Evolutionary conservation across 441 rosid species (phyloP), one percentile per base, ranked within the genome.

Genomic region (Populus hybrid): DNA sequence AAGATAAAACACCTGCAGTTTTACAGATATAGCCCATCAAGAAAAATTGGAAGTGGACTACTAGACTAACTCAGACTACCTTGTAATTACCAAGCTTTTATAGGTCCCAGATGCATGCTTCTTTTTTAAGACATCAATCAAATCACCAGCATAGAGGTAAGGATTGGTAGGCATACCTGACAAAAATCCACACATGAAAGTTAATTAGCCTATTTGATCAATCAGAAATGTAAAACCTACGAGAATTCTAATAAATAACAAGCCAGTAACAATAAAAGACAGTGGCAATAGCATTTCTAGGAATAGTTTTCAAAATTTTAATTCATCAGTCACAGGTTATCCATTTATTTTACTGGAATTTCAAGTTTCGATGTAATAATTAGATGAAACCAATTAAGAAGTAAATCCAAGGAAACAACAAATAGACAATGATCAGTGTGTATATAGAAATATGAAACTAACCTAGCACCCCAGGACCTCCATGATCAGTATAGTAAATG

Each of bases 401-500:
- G 32, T 30, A 30, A 42, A 42, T 42, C 14, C 50, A 30, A 67
- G 7, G 18, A 67, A 53, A 53, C 19, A 53, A 53, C 3, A 53
- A 53, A 6, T 53, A 50, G 2, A 18, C 61, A 5, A 2, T 18
- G 21, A 53, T 53, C n/a, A 50, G 32, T 16, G 2, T 5, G 68
- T 26, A 61, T 50, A 14, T 23, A 9, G 70, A 61, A 21, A 19
- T 30, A 36, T 34, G 53, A 19, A 80, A 88, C 98, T 83, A 77
- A 96, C 99, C 99, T 6, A 94, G 92, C 75, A 96, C 92, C 66
- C 98, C 99, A 42, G 99, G 96, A 81, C 98, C 98, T 14, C 99
- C 99, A 79, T 96, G 99, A 78, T 96, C 99, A 18, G 90, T 74
- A 50, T 96, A 96, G 82, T 83, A 92, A 57, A 96, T 86, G 86